Evolutionary conservation across 2,329 filamentous ascomycete genomes (phyloP).

Genomic region (Dendryphion nanum): DNA sequence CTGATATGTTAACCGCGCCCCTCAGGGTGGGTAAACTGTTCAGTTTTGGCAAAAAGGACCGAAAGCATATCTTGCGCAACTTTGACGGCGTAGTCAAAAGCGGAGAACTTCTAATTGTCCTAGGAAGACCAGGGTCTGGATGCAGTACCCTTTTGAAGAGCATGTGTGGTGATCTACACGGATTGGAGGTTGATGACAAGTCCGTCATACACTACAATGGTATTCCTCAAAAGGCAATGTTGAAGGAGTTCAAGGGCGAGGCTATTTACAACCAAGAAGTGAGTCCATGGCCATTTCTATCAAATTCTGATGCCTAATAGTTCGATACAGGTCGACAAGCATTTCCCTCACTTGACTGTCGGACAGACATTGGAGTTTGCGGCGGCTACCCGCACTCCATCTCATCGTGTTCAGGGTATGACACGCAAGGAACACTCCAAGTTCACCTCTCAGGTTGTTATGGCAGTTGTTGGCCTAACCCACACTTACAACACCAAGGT

Average conservation of each 20-base stretch:
- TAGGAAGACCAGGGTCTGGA: conserved; percentile 54
- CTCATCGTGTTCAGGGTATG: conserved; percentile 35
- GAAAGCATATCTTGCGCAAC: conserved; percentile 56
- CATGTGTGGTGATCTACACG: conserved; percentile 59
- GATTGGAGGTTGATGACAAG: conserved; percentile 52
- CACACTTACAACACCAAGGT: conserved; percentile 58
- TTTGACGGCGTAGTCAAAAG: conserved; percentile 55
- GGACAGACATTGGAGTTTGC: conserved; percentile 59
- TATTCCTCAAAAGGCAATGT: conserved; percentile 41
- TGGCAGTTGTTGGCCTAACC: conserved; percentile 53
- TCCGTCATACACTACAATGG: conserved; percentile 64
- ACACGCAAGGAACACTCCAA: conserved; percentile 46
- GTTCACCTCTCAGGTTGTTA: conserved; percentile 51
- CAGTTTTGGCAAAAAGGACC: conserved; percentile 45
- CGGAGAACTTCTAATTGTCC: conserved; percentile 50
- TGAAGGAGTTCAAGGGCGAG: conserved; percentile 48
- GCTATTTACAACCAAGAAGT: conserved; percentile 46
- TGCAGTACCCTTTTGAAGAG: conserved; percentile 65
- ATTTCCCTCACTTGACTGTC: conserved; percentile 59
- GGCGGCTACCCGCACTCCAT: conserved; percentile 52
- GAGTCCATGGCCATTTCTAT: neutral
- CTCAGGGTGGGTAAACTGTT: conserved; percentile 59
- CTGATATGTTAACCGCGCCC: conserved; percentile 57
- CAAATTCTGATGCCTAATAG: conserved; percentile 1
- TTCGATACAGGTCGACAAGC: conserved; percentile 42